Evolutionary conservation across 2,329 filamentous ascomycete genomes (phyloP).

Genomic region (Paecilomyces niveus): DNA sequence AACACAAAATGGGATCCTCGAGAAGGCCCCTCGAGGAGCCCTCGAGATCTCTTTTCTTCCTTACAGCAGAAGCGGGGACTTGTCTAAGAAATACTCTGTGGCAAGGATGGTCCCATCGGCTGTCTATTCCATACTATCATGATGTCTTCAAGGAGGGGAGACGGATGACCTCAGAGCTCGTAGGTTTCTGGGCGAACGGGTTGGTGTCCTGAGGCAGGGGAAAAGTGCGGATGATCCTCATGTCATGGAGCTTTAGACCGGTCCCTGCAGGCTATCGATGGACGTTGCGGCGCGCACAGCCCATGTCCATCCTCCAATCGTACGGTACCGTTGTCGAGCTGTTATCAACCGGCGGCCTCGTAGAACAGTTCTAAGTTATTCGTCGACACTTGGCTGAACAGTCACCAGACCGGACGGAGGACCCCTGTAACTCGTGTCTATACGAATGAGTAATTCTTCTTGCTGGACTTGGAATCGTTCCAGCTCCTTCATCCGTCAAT

Average conservation of each 20-base stretch:
- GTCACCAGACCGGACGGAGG: neutral
- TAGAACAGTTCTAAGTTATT: neutral
- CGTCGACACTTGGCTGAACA: neutral
- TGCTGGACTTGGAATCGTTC: neutral
- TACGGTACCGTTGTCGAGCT: neutral
- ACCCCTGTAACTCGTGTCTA: neutral
- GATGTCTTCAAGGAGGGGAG: neutral
- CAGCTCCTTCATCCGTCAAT: neutral
- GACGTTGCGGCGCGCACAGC: neutral
- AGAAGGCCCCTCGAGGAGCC: neutral
- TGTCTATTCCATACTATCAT: neutral
- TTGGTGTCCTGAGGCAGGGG: neutral
- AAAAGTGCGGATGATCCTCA: neutral
- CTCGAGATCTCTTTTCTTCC: neutral
- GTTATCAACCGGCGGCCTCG: neutral
- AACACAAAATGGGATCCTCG: neutral
- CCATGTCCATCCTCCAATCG: neutral
- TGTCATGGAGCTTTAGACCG: neutral
- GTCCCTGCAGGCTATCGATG: constrained; percentile 1
- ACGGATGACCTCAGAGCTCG: neutral
- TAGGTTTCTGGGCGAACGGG: neutral
- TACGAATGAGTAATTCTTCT: neutral
- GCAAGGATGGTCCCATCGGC: neutral
- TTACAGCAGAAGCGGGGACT: neutral
- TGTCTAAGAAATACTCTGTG: neutral